phyloP scores from a whole-genome alignment of 2,329 filamentous ascomycete species.

The Exophiala bonariae region DNA sequence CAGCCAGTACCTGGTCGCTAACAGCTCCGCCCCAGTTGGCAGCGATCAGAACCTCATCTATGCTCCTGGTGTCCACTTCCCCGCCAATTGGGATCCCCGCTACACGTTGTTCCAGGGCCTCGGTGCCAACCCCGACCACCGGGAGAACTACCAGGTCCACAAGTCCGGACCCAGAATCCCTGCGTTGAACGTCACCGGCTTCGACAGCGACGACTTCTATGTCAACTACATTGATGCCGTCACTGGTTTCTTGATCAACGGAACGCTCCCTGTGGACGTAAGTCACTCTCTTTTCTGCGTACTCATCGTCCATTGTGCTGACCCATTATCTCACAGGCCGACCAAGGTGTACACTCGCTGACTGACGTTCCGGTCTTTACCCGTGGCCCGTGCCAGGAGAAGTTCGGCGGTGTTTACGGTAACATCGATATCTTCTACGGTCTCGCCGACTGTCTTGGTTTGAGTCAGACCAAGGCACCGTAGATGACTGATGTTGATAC shows the following conservation, averaged over 20 bases:
- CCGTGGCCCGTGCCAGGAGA: conserved; percentile 74
- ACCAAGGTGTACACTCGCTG: conserved; percentile 72
- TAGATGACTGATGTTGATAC: background rate
- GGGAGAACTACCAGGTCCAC: conserved; percentile 75
- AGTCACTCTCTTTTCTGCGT: conserved; percentile 1
- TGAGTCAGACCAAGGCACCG: conserved; percentile 26
- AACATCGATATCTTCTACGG: conserved; percentile 39
- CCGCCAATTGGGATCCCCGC: conserved; percentile 79
- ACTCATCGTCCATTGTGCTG: background rate
- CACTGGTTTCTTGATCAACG: conserved; percentile 72
- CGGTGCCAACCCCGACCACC: conserved; percentile 69
- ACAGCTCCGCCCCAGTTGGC: conserved; percentile 40
- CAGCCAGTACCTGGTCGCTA: conserved; percentile 68
- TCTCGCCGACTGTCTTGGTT: conserved; percentile 38
- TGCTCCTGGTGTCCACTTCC: conserved; percentile 73
- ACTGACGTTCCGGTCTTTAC: conserved; percentile 80
- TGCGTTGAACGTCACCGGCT: conserved; percentile 55
- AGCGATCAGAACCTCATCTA: conserved; percentile 63
- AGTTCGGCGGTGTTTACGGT: conserved; percentile 58
- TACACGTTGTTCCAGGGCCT: conserved; percentile 77
- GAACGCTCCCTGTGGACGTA: conserved; percentile 62
- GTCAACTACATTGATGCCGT: conserved; percentile 67
- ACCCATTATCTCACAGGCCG: conserved; percentile 37
- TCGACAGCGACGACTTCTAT: conserved; percentile 58
- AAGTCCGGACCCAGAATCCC: conserved; percentile 64